These are phyloP conservation scores for Umbelopsis ramanniana DNA, from an alignment of 192 early-diverging fungal species.

Conservation along the genomic window DNA sequence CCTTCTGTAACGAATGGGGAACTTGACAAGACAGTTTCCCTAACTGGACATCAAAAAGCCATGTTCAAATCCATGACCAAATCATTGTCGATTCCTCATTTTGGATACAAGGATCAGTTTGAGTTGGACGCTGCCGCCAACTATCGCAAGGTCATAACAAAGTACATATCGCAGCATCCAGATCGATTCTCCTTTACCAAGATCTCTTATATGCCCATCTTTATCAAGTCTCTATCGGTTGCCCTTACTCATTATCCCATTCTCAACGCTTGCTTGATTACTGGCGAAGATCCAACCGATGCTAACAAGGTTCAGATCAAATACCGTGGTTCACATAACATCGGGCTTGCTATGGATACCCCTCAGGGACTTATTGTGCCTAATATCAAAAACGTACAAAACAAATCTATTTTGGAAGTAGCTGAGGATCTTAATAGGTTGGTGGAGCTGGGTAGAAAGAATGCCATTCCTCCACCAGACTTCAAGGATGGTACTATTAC, in stretches of 20 bases:
- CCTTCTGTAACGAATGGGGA: slow-evolving; percentile 38
- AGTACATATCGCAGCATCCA: slow-evolving; percentile 52
- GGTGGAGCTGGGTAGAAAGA: slow-evolving; percentile 63
- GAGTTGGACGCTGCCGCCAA: slow-evolving; percentile 69
- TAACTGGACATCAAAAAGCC: slow-evolving; percentile 89
- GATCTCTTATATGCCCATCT: slow-evolving; percentile 94
- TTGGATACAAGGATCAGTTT: slow-evolving; percentile 93
- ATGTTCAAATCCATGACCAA: slow-evolving; percentile 98
- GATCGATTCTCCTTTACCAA: slow-evolving; percentile 63
- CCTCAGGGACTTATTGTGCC: slow-evolving; percentile 91
- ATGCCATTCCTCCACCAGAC: slow-evolving; percentile 67
- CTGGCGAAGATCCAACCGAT: slow-evolving; percentile 40
- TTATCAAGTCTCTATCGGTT: slow-evolving; percentile 88
- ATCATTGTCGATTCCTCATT: slow-evolving; percentile 91
- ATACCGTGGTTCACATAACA: slow-evolving; percentile 85
- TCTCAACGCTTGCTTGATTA: slow-evolving; percentile 75
- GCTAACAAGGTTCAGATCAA: slow-evolving; percentile 59
- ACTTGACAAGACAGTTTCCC: slow-evolving; percentile 63
- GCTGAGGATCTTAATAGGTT: slow-evolving; percentile 83
- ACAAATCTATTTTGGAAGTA: slow-evolving; percentile 87
- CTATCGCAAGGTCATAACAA: slow-evolving; percentile 72
- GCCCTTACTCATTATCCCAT: slow-evolving; percentile 86
- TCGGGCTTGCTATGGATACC: slow-evolving; percentile 98
- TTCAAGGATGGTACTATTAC: slow-evolving; percentile 88
- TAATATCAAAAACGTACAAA: slow-evolving; percentile 91